A percentile compares a stretch with the other conserved stretches of the same genome.
Conservation (phyloP, 352 stramenopile species). For the Globisporangium lucens region DNA sequence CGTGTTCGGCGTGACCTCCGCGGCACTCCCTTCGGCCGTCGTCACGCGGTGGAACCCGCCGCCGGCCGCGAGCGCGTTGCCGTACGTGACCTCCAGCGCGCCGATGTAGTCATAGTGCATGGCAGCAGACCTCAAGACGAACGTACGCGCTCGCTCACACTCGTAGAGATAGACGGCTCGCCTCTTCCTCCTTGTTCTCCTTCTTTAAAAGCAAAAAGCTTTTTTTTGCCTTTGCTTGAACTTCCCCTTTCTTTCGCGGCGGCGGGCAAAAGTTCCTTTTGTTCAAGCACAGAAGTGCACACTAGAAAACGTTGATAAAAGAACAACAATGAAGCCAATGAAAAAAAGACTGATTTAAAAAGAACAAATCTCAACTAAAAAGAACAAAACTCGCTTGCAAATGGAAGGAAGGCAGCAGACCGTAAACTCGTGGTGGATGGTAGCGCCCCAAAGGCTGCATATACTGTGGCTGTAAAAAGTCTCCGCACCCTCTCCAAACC, state of each 20-base stretch:
- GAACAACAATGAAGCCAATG: too few relatives aligned
- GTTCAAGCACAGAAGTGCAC: too few relatives aligned
- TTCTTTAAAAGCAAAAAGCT: background rate
- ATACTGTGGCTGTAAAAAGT: too few relatives aligned
- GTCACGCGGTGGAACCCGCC: constrained; percentile 84
- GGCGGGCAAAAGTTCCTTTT: too few relatives aligned
- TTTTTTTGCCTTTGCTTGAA: background rate
- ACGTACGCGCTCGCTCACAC: background rate
- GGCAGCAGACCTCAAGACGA: constrained; percentile 3
- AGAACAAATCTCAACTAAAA: too few relatives aligned
- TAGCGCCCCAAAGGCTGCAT: too few relatives aligned
- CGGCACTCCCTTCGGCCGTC: constrained; percentile 61
- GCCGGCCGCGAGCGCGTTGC: constrained; percentile 74
- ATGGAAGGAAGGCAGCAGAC: too few relatives aligned
- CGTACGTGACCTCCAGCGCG: constrained; percentile 82
- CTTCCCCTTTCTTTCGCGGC: background rate
- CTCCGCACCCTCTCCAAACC: too few relatives aligned
- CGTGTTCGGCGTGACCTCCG: constrained; percentile 76
- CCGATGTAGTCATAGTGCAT: constrained; percentile 77
- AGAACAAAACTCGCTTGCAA: too few relatives aligned
- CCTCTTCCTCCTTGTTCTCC: background rate
- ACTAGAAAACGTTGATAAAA: too few relatives aligned
- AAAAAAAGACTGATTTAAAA: too few relatives aligned
- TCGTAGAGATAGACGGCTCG: background rate
- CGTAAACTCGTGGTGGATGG: too few relatives aligned